phyloP scores from a whole-genome alignment of 345 rosid genomes.

The Euphorbia lathyris region DNA sequence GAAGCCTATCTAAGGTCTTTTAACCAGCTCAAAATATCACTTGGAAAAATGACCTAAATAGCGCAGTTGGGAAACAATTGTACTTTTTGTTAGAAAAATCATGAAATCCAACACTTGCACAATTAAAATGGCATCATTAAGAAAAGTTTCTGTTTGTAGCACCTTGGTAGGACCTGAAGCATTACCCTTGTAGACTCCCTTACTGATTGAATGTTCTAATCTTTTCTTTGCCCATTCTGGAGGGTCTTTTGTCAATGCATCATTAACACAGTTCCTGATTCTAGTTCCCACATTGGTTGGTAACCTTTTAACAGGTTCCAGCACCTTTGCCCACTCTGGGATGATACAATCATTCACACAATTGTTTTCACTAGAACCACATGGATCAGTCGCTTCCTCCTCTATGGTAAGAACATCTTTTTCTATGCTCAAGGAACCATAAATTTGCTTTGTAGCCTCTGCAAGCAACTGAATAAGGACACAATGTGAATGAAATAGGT shows the following conservation, averaged over 20 bases:
- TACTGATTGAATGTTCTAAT: slow-evolving; percentile 89
- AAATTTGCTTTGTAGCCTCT: slow-evolving; percentile 77
- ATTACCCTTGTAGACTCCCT: slow-evolving; percentile 97
- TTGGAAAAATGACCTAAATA: neutral
- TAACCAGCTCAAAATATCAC: neutral
- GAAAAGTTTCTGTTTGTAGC: slow-evolving; percentile 21
- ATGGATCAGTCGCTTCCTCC: slow-evolving; percentile 56
- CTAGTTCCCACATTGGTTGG: slow-evolving; percentile 99
- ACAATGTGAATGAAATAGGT: slow-evolving; percentile 14
- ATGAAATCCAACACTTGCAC: neutral
- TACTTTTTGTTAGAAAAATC: neutral
- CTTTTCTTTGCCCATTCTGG: slow-evolving; percentile 92
- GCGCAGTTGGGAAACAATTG: neutral
- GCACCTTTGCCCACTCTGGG: slow-evolving; percentile 83
- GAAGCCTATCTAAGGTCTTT: neutral
- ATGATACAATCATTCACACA: slow-evolving; percentile 43
- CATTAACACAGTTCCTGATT: slow-evolving; percentile 87
- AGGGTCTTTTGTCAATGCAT: slow-evolving; percentile 70
- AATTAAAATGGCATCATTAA: neutral
- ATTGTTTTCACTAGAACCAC: slow-evolving; percentile 48
- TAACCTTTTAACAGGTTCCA: slow-evolving; percentile 88
- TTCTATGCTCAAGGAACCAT: slow-evolving; percentile 56
- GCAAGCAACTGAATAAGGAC: slow-evolving; percentile 84
- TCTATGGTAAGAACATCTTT: slow-evolving; percentile 58
- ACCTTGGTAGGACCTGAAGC: slow-evolving; percentile 99